Evolutionary conservation across 495 filamentous ascomycete species (phyloP).

Genomic region (Extremus antarcticus): DNA sequence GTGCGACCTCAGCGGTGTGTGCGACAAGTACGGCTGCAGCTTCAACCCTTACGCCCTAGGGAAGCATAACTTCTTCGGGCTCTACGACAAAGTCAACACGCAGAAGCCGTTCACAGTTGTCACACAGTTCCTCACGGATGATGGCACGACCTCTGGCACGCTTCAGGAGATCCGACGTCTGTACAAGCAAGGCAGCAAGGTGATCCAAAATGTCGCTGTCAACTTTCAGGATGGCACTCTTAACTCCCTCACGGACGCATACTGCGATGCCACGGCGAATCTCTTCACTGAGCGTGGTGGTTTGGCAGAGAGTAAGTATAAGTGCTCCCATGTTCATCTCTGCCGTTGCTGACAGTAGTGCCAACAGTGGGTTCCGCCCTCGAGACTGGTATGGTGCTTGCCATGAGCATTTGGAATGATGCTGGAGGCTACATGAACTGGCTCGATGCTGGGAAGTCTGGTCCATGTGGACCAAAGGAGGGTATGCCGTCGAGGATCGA

Average conservation of each 20-base stretch:
- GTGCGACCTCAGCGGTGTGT: slow-evolving; percentile 48
- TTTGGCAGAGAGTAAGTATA: slow-evolving; percentile 15
- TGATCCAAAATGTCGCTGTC: slow-evolving; percentile 36
- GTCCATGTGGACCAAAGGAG: slow-evolving; percentile 45
- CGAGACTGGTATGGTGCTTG: slow-evolving; percentile 53
- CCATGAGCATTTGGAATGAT: slow-evolving; percentile 55
- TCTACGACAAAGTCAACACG: slow-evolving; percentile 45
- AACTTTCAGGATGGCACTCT: slow-evolving; percentile 18
- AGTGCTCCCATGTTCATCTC: not conserved
- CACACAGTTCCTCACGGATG: slow-evolving; percentile 57
- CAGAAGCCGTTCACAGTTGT: slow-evolving; percentile 53
- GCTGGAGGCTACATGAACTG: slow-evolving; percentile 42
- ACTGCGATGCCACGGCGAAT: slow-evolving; percentile 3
- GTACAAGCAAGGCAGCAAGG: slow-evolving; percentile 58
- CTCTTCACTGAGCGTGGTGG: slow-evolving; percentile 20
- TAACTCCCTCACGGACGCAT: slow-evolving; percentile 13
- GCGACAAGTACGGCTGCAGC: slow-evolving; percentile 69
- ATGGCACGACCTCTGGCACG: slow-evolving; percentile 42
- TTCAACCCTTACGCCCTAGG: slow-evolving; percentile 58
- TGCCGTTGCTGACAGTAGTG: not conserved
- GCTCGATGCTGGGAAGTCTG: slow-evolving; percentile 45
- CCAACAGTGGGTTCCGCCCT: slow-evolving; percentile 31
- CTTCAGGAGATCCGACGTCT: slow-evolving; percentile 57
- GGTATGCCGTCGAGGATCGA: slow-evolving; percentile 23
- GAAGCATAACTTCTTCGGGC: slow-evolving; percentile 3